phyloP scores from a whole-genome alignment of 495 filamentous ascomycete genomes.

The Apodospora peruviana region DNA sequence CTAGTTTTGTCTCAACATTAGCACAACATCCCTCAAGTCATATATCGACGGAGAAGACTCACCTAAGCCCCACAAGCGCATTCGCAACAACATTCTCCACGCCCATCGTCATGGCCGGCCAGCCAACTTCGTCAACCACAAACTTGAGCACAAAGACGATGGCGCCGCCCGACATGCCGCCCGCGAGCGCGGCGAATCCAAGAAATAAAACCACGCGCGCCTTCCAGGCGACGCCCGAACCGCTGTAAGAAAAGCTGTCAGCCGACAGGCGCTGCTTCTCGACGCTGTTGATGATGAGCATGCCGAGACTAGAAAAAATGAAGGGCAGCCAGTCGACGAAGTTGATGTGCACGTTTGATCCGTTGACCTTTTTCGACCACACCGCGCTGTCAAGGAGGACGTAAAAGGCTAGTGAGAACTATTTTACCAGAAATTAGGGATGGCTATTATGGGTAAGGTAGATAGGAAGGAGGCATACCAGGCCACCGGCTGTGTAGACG shows the following conservation, averaged over 20 bases:
- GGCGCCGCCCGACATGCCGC: constrained; percentile 88
- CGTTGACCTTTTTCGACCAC: constrained; percentile 79
- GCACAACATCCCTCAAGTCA: neutral
- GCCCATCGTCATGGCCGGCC: constrained; percentile 86
- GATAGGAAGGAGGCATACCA: constrained; percentile 55
- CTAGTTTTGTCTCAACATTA: constrained; percentile 46
- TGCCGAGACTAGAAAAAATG: constrained; percentile 88
- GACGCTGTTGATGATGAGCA: constrained; percentile 98
- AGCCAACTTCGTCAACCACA: constrained; percentile 69
- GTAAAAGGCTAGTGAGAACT: constrained; percentile 99
- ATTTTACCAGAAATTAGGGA: neutral
- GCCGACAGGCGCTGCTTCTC: constrained; percentile 84
- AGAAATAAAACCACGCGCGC: constrained; percentile 91
- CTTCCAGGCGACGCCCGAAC: constrained; percentile 90
- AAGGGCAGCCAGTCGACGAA: constrained; percentile 98
- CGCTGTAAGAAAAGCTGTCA: constrained; percentile 82
- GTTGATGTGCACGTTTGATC: constrained; percentile 77
- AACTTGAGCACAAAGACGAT: constrained; percentile 90
- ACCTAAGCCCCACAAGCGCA: constrained; percentile 82
- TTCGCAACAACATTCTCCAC: constrained; percentile 90
- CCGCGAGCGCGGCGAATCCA: constrained; percentile 89
- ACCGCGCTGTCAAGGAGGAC: constrained; percentile 87
- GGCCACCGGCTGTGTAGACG: constrained; percentile 78
- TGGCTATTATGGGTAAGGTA: neutral
- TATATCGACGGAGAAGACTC: constrained; percentile 22